Evolutionary conservation across 164 flowering plant genomes (phyloP).

Genomic region (Hamamelis virginiana): DNA sequence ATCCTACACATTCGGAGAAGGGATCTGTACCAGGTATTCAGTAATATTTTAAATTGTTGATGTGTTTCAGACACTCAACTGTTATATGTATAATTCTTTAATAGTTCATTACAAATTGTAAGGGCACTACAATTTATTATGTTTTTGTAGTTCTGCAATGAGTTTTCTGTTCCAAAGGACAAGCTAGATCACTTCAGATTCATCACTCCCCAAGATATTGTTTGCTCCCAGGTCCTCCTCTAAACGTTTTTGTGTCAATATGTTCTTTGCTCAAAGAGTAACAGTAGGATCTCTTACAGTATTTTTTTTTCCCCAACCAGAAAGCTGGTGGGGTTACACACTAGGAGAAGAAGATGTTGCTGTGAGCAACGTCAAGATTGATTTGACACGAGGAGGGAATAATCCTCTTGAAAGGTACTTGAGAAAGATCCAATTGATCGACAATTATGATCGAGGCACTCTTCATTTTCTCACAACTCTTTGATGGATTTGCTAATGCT

Average conservation of each 20-base stretch:
- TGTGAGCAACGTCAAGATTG: slow-evolving; percentile 65
- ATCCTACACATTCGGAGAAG: slow-evolving; percentile 62
- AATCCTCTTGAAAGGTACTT: slow-evolving; percentile 69
- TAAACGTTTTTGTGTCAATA: slow-evolving; percentile 2
- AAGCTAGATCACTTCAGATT: slow-evolving; percentile 56
- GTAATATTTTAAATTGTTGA: no score
- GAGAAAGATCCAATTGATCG: neutral
- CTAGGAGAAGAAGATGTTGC: slow-evolving; percentile 67
- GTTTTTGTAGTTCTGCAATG: slow-evolving; percentile 63
- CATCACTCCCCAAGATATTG: slow-evolving; percentile 61
- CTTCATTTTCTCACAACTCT: neutral
- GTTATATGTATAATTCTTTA: no score
- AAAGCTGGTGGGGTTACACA: slow-evolving; percentile 26
- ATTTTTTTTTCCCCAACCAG: slow-evolving; percentile 29
- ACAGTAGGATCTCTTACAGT: neutral
- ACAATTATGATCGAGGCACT: neutral
- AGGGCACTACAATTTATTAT: neutral
- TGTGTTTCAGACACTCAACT: no score
- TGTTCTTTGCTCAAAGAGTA: neutral
- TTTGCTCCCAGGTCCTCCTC: slow-evolving; percentile 68
- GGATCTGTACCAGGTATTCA: slow-evolving; percentile 64
- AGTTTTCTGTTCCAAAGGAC: slow-evolving; percentile 66
- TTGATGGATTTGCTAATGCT: neutral
- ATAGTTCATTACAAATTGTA: no score
- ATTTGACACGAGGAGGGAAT: slow-evolving; percentile 64